Percentiles rank a stretch among this genome's conserved stretches.
Evolutionary conservation across 441 rosid genomes (phyloP).

Genomic region (Croton laevigatus): DNA sequence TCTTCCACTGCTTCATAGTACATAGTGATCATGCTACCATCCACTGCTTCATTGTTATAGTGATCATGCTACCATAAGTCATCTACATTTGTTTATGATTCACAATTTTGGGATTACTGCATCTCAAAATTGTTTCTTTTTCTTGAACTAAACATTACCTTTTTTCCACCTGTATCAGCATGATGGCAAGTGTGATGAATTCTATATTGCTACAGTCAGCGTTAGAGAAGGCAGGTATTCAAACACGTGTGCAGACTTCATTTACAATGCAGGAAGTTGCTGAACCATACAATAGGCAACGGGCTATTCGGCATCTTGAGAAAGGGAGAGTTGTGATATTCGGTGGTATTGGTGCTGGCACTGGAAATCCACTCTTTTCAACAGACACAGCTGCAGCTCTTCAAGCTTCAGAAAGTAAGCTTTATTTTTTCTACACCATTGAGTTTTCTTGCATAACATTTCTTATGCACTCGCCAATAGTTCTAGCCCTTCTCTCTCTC

Average conservation of each 20-base stretch:
- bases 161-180: slow-evolving; percentile 40
- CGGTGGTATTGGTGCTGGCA: slow-evolving; percentile 75
- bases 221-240: slow-evolving; percentile 74
- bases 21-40: not conserved
- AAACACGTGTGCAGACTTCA: slow-evolving; percentile 76
- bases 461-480: not conserved
- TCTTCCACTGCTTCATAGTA: slow-evolving; percentile 5
- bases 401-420: slow-evolving; percentile 61
- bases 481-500: not conserved
- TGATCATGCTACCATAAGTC: not conserved
- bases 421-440: not conserved
- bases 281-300: slow-evolving; percentile 80
- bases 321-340: slow-evolving; percentile 95
- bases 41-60: too few species aligned
- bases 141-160: slow-evolving; percentile 8
- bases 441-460: slow-evolving; percentile 4
- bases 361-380: slow-evolving; percentile 88
- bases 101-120: not conserved
- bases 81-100: not conserved
- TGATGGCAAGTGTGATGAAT: slow-evolving; percentile 97
- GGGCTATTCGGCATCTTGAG: slow-evolving; percentile 83
- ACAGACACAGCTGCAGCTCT: slow-evolving; percentile 93
- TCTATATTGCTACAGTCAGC: slow-evolving; percentile 85
- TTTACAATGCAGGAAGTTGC: slow-evolving; percentile 66
- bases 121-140: not conserved